Evolutionary conservation across 75 land plant species (phyloP), one percentile per base, ranked within the genome.

Genomic region (Cupressus sempervirens): DNA sequence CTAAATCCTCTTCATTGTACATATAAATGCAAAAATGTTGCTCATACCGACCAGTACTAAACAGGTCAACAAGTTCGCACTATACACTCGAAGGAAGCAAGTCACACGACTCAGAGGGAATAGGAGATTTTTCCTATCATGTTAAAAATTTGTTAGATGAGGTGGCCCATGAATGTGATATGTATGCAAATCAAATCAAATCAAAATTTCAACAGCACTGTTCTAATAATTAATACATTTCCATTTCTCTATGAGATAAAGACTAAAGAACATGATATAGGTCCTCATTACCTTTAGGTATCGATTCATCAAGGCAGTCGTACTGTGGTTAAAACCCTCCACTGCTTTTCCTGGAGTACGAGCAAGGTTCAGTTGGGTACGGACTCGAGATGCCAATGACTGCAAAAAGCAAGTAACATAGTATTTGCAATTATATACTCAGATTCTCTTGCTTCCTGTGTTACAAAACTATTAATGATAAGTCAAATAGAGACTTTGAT

Each of bases 241-340:
- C 46, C 26, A 81, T 15, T 45, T 81, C 30, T n/a, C 82, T 45
- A 81, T 14, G 13, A 30, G 26, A 41, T 30, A 81, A 81, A 81
- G n/a, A 48, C 26, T 23, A 29, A 81, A 81, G 48, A 81, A 81
- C 30, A 81, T 46, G 32, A 43, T 23, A n/a, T 8, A 81, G 82
- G 26, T n/a, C 32, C 54, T 45, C 48, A 38, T 32, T 90, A 97
- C 99, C 99, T 97, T 92, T 26, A 96, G 84, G 82, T 94, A 98
- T 88, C 81, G 95, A 8, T 87, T 86, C n/a, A 98, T 82, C 84
- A 98, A 40, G 38, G 86, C 84, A 32, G 94, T 93, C 35, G 99
- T 98, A 83, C 99, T 98, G 91, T 80, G 88, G 54, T 98, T 98
- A 82, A 96, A 98, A 73, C 98, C 99, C 38, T 91, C 82, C 38